Conservation (phyloP, 1,139 yeast genomes). For the Protomyces lactucae-debilis region DNA sequence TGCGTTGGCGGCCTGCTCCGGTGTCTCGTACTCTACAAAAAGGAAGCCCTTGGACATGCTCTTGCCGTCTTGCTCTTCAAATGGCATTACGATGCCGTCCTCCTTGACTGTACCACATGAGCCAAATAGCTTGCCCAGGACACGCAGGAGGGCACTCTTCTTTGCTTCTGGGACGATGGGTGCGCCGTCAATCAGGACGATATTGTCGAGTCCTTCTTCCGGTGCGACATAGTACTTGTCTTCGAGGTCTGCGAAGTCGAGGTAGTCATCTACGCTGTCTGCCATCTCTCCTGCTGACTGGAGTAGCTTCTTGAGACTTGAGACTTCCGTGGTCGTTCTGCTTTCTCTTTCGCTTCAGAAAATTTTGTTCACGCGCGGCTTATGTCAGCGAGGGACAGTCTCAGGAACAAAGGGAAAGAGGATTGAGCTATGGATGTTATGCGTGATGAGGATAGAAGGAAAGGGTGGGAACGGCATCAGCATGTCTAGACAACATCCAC, state of each 20-base stretch:
- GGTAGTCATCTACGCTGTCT: constrained; percentile 53
- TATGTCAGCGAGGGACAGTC: no score
- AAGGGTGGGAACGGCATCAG: neutral
- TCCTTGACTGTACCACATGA: constrained; percentile 68
- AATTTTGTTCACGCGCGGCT: no score
- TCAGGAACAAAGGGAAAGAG: no score
- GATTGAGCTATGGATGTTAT: neutral
- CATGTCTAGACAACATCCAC: neutral
- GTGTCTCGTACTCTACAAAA: constrained; percentile 73
- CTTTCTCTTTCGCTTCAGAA: no score
- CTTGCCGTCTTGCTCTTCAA: constrained; percentile 74
- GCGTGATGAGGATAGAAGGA: neutral
- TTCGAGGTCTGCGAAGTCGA: constrained; percentile 87
- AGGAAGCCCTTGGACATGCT: constrained; percentile 44
- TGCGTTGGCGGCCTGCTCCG: constrained; percentile 69
- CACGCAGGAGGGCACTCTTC: constrained; percentile 77
- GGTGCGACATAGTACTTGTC: constrained; percentile 61
- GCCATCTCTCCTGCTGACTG: constrained; percentile 32
- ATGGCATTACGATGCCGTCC: constrained; percentile 71
- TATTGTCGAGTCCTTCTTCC: constrained; percentile 65
- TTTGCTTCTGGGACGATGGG: constrained; percentile 92
- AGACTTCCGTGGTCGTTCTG: neutral
- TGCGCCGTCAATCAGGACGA: constrained; percentile 87
- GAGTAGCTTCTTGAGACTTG: neutral
- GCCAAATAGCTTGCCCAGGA: constrained; percentile 71